Evolutionary conservation across 164 flowering plant species (phyloP).

Genomic region (Umbellularia californica): DNA sequence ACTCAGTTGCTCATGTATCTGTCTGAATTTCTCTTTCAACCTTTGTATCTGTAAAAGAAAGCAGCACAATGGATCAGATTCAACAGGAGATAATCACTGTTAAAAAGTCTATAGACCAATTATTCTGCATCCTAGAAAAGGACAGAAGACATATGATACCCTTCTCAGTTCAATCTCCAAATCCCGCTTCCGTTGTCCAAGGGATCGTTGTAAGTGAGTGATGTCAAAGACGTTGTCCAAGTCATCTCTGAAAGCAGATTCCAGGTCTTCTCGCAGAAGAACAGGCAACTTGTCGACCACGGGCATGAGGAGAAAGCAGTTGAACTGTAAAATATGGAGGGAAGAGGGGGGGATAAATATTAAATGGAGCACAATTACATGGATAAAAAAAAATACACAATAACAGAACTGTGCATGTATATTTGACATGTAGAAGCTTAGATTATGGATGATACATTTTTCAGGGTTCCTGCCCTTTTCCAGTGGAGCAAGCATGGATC

Average conservation of each 20-base stretch:
- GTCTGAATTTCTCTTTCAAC: constrained; percentile 80
- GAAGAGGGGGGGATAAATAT: neutral
- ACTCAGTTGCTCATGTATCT: constrained; percentile 55
- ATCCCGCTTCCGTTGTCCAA: constrained; percentile 62
- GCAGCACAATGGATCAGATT: neutral
- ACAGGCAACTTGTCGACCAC: constrained; percentile 94
- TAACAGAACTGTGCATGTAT: neutral
- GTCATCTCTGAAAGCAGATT: constrained; percentile 74
- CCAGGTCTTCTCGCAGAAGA: constrained; percentile 74
- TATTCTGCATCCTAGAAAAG: neutral
- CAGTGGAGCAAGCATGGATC: too few species aligned
- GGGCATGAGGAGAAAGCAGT: constrained; percentile 96
- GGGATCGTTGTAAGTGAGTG: constrained; percentile 55
- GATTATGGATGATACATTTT: too few species aligned
- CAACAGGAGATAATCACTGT: neutral
- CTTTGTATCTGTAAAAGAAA: constrained; percentile 62
- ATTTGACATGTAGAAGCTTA: neutral
- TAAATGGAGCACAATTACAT: neutral
- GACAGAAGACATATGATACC: constrained; percentile 33
- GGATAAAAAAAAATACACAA: neutral
- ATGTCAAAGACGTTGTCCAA: constrained; percentile 77
- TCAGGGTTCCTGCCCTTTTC: too few species aligned
- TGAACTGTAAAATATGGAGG: constrained; percentile 59
- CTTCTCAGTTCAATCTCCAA: constrained; percentile 80
- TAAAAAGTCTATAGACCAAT: too few species aligned